These are phyloP conservation scores for Warburgia ugandensis DNA, from an alignment of 164 flowering plant species.

Conservation along the genomic window DNA sequence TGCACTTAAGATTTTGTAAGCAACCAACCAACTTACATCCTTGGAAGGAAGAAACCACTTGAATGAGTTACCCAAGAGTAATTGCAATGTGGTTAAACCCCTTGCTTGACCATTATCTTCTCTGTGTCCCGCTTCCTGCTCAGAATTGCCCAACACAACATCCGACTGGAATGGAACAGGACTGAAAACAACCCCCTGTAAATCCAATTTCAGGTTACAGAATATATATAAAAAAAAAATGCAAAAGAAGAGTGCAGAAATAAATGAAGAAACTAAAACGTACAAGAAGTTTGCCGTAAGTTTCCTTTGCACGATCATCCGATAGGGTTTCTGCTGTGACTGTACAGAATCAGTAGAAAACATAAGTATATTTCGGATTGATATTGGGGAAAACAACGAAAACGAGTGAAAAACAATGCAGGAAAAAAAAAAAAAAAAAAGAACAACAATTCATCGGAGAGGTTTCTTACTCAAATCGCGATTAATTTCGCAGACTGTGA, in stretches of 20 bases:
- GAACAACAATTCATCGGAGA: not conserved
- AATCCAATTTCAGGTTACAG: not conserved
- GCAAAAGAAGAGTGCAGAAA: not conserved
- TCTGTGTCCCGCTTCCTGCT: constrained; percentile 19
- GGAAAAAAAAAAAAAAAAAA: constrained; percentile 8
- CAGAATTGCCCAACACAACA: constrained; percentile 13
- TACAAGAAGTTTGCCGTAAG: constrained; percentile 77
- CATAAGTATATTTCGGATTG: not conserved
- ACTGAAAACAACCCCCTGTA: constrained; percentile 69
- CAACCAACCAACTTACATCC: constrained; percentile 36
- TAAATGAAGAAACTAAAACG: not conserved
- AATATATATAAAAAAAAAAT: not conserved
- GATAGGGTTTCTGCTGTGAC: constrained; percentile 57
- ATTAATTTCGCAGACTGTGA: constrained; percentile 87
- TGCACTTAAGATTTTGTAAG: not conserved
- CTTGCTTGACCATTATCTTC: constrained; percentile 14
- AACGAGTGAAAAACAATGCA: not conserved
- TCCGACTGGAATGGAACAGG: constrained; percentile 69
- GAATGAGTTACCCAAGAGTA: constrained; percentile 26
- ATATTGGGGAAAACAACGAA: not conserved
- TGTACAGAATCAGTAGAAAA: constrained; percentile 16
- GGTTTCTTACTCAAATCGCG: constrained; percentile 57
- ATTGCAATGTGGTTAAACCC: constrained; percentile 21
- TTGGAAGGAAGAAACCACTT: constrained; percentile 44
- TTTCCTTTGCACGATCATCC: constrained; percentile 57